Evolutionary conservation across 2,329 filamentous ascomycete genomes (phyloP).

Genomic region (Huntiella savannae): DNA sequence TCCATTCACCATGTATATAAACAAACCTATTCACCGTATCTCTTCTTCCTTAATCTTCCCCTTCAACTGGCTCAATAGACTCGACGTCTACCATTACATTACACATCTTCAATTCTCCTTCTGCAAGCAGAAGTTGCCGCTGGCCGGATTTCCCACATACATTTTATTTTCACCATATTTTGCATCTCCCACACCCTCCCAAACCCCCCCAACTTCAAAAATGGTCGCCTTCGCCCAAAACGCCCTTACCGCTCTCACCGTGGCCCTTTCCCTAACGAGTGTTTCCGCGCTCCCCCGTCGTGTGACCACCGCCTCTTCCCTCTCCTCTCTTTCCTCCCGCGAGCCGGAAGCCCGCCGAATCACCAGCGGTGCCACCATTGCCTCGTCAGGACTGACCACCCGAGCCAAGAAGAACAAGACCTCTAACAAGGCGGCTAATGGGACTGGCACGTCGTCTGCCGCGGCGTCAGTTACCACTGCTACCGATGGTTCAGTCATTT

Average conservation of each 20-base stretch:
- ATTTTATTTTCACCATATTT: conserved; percentile 5
- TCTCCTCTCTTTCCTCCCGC: not conserved
- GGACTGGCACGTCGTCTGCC: conserved; percentile 9
- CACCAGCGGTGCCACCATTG: not conserved
- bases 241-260: conserved; percentile 10
- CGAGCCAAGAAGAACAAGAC: conserved; percentile 3
- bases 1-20: too few species aligned
- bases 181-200: not conserved
- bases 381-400: not conserved
- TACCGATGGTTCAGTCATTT: conserved; percentile 34
- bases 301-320: conserved; percentile 1
- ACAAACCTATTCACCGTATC: too few species aligned
- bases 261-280: conserved; percentile 5
- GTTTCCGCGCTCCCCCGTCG: conserved; percentile 8
- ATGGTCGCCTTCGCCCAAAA: conserved; percentile 6
- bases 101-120: conserved; percentile 2
- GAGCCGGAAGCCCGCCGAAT: not conserved
- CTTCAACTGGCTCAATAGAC: not conserved
- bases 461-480: conserved; percentile 21
- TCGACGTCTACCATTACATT: conserved; percentile 3
- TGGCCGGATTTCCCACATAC: conserved; percentile 7
- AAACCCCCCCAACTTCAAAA: not conserved
- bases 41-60: too few species aligned
- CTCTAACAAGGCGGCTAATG: not conserved
- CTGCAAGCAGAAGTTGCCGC: conserved; percentile 8